phyloP scores from a whole-genome alignment of 2,329 filamentous ascomycete genomes.

The Colletotrichum sp. region DNA sequence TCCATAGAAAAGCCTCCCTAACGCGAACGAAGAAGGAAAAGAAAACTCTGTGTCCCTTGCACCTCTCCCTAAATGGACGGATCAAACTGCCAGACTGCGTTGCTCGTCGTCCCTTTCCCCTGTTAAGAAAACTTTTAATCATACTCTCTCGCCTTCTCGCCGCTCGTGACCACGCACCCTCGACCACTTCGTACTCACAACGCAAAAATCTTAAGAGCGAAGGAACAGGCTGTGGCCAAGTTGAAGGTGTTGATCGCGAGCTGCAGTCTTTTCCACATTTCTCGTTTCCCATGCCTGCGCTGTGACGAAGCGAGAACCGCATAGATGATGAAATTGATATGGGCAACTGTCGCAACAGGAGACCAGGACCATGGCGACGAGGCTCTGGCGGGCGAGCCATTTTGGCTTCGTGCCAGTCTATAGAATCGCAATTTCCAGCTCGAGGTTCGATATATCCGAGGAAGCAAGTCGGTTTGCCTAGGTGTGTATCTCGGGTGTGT shows the following conservation, averaged over 20 bases:
- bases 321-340: background rate
- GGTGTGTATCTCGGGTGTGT: background rate
- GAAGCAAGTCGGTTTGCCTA: background rate
- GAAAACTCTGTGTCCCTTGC: background rate
- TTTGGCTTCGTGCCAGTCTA: background rate
- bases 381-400: background rate
- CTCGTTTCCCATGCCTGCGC: background rate
- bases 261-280: background rate
- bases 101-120: background rate
- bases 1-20: background rate
- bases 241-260: background rate
- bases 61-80: background rate
- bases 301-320: background rate
- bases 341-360: background rate
- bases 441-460: background rate
- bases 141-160: background rate
- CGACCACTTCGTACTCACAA: background rate
- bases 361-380: background rate
- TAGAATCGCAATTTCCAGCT: background rate
- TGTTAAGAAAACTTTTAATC: background rate
- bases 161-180: background rate
- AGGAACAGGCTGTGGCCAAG: background rate
- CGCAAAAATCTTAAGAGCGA: background rate
- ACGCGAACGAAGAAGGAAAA: background rate
- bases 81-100: background rate